phyloP scores from a whole-genome alignment of 345 rosid genomes.

The Arabidopsis thaliana region TAIR10.1 NC_003071.7:9995501-9996000 shows the following conservation, averaged over 20 bases:
- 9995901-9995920: conserved; percentile 55
- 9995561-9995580: conserved; percentile 30
- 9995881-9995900: conserved; percentile 54
- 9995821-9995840: conserved; percentile 64
- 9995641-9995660: conserved; percentile 5
- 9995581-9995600: conserved; percentile 34
- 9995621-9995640: not conserved
- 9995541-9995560: not conserved
- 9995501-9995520: conserved; percentile 41
- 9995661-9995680: conserved; percentile 50
- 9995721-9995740: conserved; percentile 82
- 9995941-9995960: conserved; percentile 40
- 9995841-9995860: conserved; percentile 70
- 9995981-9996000: conserved; percentile 74
- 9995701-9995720: conserved; percentile 50
- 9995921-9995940: conserved; percentile 47
- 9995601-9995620: not conserved
- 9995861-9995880: conserved; percentile 73
- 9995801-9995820: conserved; percentile 98
- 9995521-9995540: conserved; percentile 27
- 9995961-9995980: conserved; percentile 60
- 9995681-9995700: conserved; percentile 5
- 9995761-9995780: conserved; percentile 83
- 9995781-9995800: conserved; percentile 80
- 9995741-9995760: conserved; percentile 87